Percentiles rank a stretch among this genome's conserved stretches.
Evolutionary conservation across 768 basidiomycete genomes (phyloP).

Genomic region (Suillus spraguei): DNA sequence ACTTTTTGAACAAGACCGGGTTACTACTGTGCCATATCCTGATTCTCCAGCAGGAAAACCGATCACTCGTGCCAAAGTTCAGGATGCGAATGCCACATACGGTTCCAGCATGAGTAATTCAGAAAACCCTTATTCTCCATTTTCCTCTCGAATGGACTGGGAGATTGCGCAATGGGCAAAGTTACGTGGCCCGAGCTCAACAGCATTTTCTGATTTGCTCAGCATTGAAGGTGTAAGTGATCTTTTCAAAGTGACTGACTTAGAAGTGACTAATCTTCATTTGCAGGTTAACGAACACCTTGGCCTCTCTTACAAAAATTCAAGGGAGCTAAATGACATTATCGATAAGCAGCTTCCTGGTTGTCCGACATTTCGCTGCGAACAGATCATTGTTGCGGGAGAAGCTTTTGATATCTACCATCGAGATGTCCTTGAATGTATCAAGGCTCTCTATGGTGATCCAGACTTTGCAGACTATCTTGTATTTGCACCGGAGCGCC

Average conservation of each 20-base stretch:
- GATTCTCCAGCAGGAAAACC: no score
- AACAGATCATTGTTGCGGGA: constrained; percentile 26
- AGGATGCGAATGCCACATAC: no score
- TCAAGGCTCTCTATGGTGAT: constrained; percentile 37
- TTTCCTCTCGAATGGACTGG: constrained; percentile 39
- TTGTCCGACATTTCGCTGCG: constrained; percentile 28
- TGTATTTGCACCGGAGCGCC: constrained; percentile 37
- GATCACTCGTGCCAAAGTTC: no score
- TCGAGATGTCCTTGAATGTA: constrained; percentile 40
- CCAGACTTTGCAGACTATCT: constrained; percentile 35
- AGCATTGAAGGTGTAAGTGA: constrained; percentile 40
- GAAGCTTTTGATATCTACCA: constrained; percentile 35
- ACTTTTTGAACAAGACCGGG: no score
- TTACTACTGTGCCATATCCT: no score
- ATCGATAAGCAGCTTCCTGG: constrained; percentile 31
- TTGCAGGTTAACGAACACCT: constrained; percentile 27
- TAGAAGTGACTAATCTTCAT: not conserved
- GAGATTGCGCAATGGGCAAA: constrained; percentile 46
- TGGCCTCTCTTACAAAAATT: constrained; percentile 35
- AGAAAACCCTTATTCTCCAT: constrained; percentile 29
- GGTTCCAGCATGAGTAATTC: no score
- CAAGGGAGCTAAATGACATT: constrained; percentile 35
- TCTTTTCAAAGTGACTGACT: not conserved
- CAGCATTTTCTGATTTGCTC: constrained; percentile 40
- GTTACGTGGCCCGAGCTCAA: constrained; percentile 36